Conservation (phyloP, 805 yeast genomes). For the Saccharomyces paradoxus region DNA sequence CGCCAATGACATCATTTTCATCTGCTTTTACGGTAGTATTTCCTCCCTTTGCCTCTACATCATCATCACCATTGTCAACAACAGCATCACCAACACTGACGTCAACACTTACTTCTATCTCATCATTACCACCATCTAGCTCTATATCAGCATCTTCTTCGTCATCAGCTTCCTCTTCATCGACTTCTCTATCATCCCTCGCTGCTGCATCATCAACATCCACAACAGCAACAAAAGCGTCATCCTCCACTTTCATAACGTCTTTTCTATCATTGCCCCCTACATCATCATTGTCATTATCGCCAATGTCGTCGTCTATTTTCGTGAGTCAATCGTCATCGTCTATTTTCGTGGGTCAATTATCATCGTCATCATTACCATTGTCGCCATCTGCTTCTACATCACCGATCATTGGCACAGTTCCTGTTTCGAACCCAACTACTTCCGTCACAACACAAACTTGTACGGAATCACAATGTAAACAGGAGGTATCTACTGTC, state of each 20-base stretch:
- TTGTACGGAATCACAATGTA: slow-evolving; percentile 4
- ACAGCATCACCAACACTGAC: not conserved
- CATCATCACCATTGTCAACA: not conserved
- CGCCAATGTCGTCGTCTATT: not conserved
- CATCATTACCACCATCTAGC: slow-evolving; percentile 20
- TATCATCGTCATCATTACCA: not conserved
- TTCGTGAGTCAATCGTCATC: not conserved
- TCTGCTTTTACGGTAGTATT: not conserved
- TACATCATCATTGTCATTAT: not conserved
- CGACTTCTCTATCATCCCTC: slow-evolving; percentile 2
- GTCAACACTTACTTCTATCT: slow-evolving; percentile 1
- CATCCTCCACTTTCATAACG: not conserved
- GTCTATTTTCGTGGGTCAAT: too few species aligned
- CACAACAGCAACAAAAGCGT: too few species aligned
- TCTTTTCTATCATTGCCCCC: too few species aligned
- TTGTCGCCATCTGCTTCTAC: not conserved
- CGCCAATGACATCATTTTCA: not conserved
- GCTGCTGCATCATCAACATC: slow-evolving; percentile 9
- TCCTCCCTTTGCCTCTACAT: not conserved
- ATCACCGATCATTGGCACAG: slow-evolving; percentile 7
- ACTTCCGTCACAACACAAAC: slow-evolving; percentile 6
- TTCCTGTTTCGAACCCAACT: slow-evolving; percentile 12
- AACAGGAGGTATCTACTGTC: not conserved
- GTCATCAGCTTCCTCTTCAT: not conserved
- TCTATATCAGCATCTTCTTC: slow-evolving; percentile 12